These are phyloP conservation scores for Trichaptum fuscoviolaceum DNA, from an alignment of 768 basidiomycete genomes.

Conservation along the genomic window DNA sequence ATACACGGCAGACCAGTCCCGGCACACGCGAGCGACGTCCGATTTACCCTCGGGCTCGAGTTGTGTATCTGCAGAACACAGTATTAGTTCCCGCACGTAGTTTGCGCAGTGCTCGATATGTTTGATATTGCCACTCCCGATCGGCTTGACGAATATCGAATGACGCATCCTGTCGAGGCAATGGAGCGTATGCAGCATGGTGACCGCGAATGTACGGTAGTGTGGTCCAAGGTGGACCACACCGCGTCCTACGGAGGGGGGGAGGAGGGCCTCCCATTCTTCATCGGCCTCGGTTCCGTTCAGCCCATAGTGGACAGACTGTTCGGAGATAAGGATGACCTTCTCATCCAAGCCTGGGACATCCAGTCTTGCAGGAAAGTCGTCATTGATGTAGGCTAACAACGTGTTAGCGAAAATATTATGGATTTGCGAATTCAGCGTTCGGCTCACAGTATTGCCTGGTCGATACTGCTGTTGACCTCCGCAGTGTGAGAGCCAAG, in stretches of 20 bases:
- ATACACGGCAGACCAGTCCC: conserved; percentile 6
- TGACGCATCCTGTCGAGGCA: conserved; percentile 25
- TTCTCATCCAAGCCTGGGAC: not conserved
- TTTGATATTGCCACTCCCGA: not conserved
- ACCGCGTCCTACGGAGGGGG: conserved; percentile 13
- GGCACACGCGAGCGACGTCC: not conserved
- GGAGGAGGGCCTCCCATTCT: conserved; percentile 27
- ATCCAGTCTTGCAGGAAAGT: not conserved
- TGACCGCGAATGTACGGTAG: conserved; percentile 22
- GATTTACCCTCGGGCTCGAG: conserved; percentile 5
- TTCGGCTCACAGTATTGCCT: not conserved
- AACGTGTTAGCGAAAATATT: not conserved
- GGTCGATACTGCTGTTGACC: not conserved
- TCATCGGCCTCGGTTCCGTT: conserved; percentile 18
- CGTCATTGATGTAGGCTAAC: not conserved
- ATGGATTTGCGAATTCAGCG: not conserved
- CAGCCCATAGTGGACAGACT: conserved; percentile 26
- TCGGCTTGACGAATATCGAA: not conserved
- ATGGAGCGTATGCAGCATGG: conserved; percentile 31
- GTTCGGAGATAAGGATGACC: conserved; percentile 19
- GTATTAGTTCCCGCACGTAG: conserved; percentile 1
- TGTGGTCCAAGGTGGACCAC: conserved; percentile 22
- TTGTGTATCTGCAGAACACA: conserved; percentile 4
- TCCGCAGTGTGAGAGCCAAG: not conserved
- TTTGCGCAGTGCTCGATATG: conserved; percentile 7